Conservation (phyloP, 176 grass and related monocot species). For the Bolboschoenus planiculmis region DNA sequence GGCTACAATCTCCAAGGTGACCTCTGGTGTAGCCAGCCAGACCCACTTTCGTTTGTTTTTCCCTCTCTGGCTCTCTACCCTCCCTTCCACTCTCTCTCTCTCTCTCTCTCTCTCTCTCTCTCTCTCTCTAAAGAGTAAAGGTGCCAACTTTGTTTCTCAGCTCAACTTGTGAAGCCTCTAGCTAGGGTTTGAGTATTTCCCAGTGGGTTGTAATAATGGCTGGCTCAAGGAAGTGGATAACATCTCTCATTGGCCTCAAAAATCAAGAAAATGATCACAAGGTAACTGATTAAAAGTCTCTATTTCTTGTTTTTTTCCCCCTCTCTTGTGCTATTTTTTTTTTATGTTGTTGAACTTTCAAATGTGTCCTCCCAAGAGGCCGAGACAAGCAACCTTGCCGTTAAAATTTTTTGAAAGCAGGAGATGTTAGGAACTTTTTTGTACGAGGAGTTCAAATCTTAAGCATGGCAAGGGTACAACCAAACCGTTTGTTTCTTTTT, state of each 20-base stretch:
- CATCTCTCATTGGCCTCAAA: slow-evolving; percentile 77
- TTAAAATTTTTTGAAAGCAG: background rate
- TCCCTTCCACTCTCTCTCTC: background rate
- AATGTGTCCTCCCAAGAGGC: background rate
- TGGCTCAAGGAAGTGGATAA: slow-evolving; percentile 86
- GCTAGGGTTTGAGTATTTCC: slow-evolving; percentile 16
- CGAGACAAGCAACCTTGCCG: background rate
- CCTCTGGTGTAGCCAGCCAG: background rate
- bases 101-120: background rate
- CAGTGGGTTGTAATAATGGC: slow-evolving; percentile 27
- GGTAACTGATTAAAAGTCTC: slow-evolving; percentile 29
- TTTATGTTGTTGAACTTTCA: background rate
- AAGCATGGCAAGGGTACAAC: background rate
- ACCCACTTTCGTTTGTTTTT: slow-evolving; percentile 7
- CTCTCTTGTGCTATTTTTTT: background rate
- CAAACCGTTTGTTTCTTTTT: background rate
- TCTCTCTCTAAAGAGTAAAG: slow-evolving; percentile 9
- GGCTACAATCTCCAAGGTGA: slow-evolving; percentile 27
- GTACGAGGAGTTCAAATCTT: background rate
- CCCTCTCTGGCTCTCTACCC: background rate
- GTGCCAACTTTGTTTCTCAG: background rate
- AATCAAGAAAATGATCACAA: slow-evolving; percentile 56
- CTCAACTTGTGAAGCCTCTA: background rate
- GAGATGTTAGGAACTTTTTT: background rate
- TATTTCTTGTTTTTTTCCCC: background rate